phyloP scores from a whole-genome alignment of 495 filamentous ascomycete genomes.

The Daldinia grandis region DNA sequence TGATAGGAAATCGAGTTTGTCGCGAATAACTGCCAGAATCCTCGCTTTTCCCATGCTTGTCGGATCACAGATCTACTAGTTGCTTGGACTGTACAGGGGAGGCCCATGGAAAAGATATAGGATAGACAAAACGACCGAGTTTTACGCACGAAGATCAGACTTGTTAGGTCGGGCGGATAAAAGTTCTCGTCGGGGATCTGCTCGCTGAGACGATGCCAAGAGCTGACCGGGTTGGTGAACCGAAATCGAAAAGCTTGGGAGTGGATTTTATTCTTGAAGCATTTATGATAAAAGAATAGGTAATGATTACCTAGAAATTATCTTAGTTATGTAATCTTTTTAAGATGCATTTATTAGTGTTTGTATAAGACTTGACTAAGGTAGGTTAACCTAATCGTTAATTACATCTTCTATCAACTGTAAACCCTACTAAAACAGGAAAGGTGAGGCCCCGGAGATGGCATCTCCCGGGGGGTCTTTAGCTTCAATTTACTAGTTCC shows the following conservation, averaged over 20 bases:
- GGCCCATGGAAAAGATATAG: neutral
- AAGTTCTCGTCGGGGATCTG: conserved; percentile 25
- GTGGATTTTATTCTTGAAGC: neutral
- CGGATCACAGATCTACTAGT: conserved; percentile 15
- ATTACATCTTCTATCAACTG: neutral
- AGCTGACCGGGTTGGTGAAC: conserved; percentile 2
- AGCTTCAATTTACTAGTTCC: conserved; percentile 29
- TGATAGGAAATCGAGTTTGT: neutral
- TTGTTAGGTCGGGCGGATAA: conserved; percentile 26
- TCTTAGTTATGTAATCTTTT: too few species aligned
- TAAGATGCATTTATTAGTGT: neutral
- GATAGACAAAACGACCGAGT: conserved; percentile 34
- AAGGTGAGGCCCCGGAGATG: conserved; percentile 37
- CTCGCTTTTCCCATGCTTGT: conserved; percentile 14
- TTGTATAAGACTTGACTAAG: neutral
- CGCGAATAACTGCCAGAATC: conserved; percentile 6
- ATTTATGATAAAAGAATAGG: neutral
- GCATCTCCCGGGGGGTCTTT: conserved; percentile 36
- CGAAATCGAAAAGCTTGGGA: conserved; percentile 16
- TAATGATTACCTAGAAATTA: neutral
- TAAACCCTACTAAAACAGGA: conserved; percentile 18
- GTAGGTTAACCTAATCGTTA: too few species aligned
- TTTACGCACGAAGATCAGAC: conserved; percentile 40
- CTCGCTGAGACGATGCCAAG: conserved; percentile 40
- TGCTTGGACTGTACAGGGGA: conserved; percentile 10